Evolutionary conservation across 1,284 basidiomycete species (phyloP), one percentile per base, ranked within the genome.

Genomic region (Mycena citricolor): DNA sequence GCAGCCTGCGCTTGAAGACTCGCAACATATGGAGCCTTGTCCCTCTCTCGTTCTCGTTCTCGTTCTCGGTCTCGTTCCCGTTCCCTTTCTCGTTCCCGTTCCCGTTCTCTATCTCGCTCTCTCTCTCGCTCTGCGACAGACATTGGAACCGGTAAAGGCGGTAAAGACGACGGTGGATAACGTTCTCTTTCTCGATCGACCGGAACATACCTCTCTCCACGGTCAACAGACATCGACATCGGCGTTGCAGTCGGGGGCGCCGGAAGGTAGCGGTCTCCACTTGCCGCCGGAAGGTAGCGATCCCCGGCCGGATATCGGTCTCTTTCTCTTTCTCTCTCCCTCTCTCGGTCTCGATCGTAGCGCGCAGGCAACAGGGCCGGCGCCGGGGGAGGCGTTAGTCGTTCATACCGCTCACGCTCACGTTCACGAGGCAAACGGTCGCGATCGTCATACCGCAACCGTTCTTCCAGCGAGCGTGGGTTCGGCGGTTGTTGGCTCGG

Each of bases 401-500:
- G 29, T 17, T 34, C 38, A n/a, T n/a, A n/a, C n/a, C n/a, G n/a
- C n/a, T n/a, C n/a, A n/a, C n/a, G n/a, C n/a, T n/a, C n/a, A n/a
- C n/a, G n/a, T n/a, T n/a, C n/a, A n/a, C n/a, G n/a, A n/a, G n/a
- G n/a, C n/a, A n/a, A n/a, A n/a, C n/a, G n/a, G n/a, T n/a, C n/a
- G n/a, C n/a, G n/a, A n/a, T n/a, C n/a, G n/a, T n/a, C n/a, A n/a
- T n/a, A n/a, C n/a, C n/a, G 46, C 16, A 49, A 20, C 23, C 51
- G 46, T 30, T 48, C 51, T 38, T 52, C 51, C 14, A 48, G 37
- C 40, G 51, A 34, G 20, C 51, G 51, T 25, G 46, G 39, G 20
- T 48, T 46, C 17, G 33, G 17, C 10, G 32, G 13, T 11, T 37
- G 7, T 11, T 31, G 5, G 19, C 23, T 38, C 16, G 36, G 29